phyloP scores from a whole-genome alignment of 2,329 filamentous ascomycete species.

The Cordyceps sp. region DNA sequence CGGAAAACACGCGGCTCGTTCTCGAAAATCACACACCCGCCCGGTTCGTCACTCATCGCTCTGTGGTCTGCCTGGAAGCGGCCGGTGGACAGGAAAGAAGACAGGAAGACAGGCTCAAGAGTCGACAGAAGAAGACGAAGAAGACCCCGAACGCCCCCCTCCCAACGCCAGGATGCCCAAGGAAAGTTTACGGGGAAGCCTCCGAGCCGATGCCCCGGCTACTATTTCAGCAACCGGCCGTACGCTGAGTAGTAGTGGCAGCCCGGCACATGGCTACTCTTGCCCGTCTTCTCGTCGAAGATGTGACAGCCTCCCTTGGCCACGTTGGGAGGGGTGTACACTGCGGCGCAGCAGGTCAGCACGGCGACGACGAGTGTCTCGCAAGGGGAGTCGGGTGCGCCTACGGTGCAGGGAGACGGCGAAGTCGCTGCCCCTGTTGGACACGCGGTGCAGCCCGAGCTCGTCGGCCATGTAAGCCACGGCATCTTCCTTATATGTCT shows the following conservation, averaged over 20 bases:
- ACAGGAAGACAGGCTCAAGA: conserved; percentile 1
- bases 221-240: conserved; percentile 29
- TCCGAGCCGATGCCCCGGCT: conserved; percentile 2
- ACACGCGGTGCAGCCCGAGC: conserved; percentile 70
- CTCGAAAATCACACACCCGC: neutral
- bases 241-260: conserved; percentile 55
- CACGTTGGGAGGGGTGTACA: conserved; percentile 82
- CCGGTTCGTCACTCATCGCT: conserved; percentile 1
- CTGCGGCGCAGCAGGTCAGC: conserved; percentile 19
- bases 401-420: conserved; percentile 69
- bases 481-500: conserved; percentile 49
- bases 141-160: neutral
- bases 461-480: conserved; percentile 88
- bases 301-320: conserved; percentile 67
- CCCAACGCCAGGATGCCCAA: no score
- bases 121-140: neutral
- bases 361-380: conserved; percentile 12
- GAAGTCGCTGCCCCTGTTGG: conserved; percentile 57
- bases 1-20: neutral
- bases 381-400: conserved; percentile 7
- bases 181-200: neutral
- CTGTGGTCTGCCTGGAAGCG: no score
- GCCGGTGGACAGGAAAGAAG: no score
- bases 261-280: conserved; percentile 52
- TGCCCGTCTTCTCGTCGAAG: conserved; percentile 63